Evolutionary conservation across 306 rosid genomes (phyloP), one percentile per base, ranked within the genome.

Genomic region (Begonia masoniana): DNA sequence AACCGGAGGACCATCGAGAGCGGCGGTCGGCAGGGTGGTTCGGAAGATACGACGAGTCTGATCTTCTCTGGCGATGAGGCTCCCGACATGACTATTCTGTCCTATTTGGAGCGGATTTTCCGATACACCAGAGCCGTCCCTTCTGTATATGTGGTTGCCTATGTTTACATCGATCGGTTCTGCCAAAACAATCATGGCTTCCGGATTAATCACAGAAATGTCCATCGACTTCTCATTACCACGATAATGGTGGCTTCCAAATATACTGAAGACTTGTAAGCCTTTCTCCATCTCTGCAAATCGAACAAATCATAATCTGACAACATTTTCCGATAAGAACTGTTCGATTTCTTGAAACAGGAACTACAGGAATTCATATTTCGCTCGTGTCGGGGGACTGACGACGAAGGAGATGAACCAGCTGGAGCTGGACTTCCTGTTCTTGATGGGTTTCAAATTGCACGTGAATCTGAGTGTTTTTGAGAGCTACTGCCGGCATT

Each of bases 391-490:
- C 31, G 97, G 97, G 15, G 97, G 97, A 53, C 64, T 89, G 52
- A 73, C 78, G 24, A 76, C 80, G 23, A 65, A 71, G 11, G 95
- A 89, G 58, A 69, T 89, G 74, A 89, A 89, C 77, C 70, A 67
- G 14, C 48, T 89, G 75, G 97, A 89, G 76, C 54, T 85, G 14
- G 94, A 89, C 8, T 89, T 89, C 71, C 68, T 85, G n/a, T 89
- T 89, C 82, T 50, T 80, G 79, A 80, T 89, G 94, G 79, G 82
- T 14, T 89, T 89, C 75, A 89, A 85, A 63, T 76, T 85, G 39
- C 97, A 85, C 62, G 97, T 89, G 62, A 89, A 89, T 76, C 75
- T 89, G 70, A 89, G 97, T 78, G 94, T 85, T 61, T 89, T 89
- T 71, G 94, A 89, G 85, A 89, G 97, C 66, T 89, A 89, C 60